phyloP scores from a whole-genome alignment of 129 eudicot species.

The Centella asiatica region DNA sequence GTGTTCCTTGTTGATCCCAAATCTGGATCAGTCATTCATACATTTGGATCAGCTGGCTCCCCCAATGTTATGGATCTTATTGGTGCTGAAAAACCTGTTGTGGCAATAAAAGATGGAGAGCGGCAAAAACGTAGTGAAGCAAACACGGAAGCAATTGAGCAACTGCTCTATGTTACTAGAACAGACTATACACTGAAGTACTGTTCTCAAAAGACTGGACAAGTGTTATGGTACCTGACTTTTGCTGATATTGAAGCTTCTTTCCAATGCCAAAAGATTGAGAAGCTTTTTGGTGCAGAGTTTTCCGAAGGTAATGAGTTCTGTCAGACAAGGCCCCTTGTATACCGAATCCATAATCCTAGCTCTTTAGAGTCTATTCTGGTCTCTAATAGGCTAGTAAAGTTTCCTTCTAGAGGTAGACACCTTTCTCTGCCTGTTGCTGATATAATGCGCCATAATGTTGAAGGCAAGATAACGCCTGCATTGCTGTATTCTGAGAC shows the following conservation, averaged over 20 bases:
- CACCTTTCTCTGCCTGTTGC: slow-evolving; percentile 43
- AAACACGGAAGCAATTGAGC: slow-evolving; percentile 31
- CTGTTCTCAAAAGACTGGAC: slow-evolving; percentile 49
- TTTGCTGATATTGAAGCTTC: slow-evolving; percentile 79
- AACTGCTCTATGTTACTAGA: slow-evolving; percentile 58
- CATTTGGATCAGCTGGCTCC: slow-evolving; percentile 48
- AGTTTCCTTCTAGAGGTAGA: slow-evolving; percentile 34
- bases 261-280: slow-evolving; percentile 45
- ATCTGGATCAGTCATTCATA: slow-evolving; percentile 53
- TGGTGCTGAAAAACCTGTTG: slow-evolving; percentile 31
- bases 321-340: slow-evolving; percentile 41
- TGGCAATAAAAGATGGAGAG: slow-evolving; percentile 31
- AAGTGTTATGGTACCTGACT: slow-evolving; percentile 54
- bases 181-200: slow-evolving; percentile 62
- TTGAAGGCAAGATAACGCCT: slow-evolving; percentile 15
- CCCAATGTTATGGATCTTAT: slow-evolving; percentile 21
- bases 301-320: slow-evolving; percentile 18
- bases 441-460: not conserved
- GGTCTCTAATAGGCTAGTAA: slow-evolving; percentile 17
- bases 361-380: slow-evolving; percentile 37
- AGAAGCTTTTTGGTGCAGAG: slow-evolving; percentile 28
- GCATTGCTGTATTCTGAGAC: slow-evolving; percentile 32
- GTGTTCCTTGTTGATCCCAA: slow-evolving; percentile 67
- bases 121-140: slow-evolving; percentile 25
- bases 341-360: slow-evolving; percentile 59